phyloP scores from a whole-genome alignment of 2,329 filamentous ascomycete genomes.

The Colletotrichum godetiae region DNA sequence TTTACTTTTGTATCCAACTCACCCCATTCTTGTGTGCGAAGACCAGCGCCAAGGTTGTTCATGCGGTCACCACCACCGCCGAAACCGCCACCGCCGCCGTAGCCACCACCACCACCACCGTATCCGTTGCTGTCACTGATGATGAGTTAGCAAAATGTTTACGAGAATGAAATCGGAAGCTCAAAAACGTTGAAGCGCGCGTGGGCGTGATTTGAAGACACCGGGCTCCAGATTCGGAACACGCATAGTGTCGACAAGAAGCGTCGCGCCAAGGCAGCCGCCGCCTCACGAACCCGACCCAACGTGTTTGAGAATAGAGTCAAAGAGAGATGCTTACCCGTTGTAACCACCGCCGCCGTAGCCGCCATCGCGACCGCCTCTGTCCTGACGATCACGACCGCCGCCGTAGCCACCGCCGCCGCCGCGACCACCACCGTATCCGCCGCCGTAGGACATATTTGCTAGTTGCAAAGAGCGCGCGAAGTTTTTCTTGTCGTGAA shows the following conservation, averaged over 20 bases:
- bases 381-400: constrained; percentile 43
- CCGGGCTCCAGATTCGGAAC: not conserved
- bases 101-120: constrained; percentile 48
- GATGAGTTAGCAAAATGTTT: constrained; percentile 48
- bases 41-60: constrained; percentile 86
- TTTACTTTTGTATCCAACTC: constrained; percentile 54
- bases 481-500: not conserved
- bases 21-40: constrained; percentile 94
- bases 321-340: constrained; percentile 49
- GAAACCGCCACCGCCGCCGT: constrained; percentile 46
- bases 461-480: constrained; percentile 19
- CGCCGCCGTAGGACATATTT: constrained; percentile 60
- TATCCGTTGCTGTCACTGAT: constrained; percentile 62
- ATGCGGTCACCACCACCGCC: constrained; percentile 89
- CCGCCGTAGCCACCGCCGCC: constrained; percentile 44
- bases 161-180: constrained; percentile 15
- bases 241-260: not conserved
- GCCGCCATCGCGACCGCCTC: constrained; percentile 41
- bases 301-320: constrained; percentile 38
- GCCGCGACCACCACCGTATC: constrained; percentile 45
- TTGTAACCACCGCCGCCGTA: constrained; percentile 51
- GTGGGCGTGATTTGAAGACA: not conserved
- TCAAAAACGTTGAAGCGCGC: not conserved
- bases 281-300: constrained; percentile 40
- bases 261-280: constrained; percentile 9